Conservation (phyloP, 345 rosid species). For the Pelargonium nanum region DNA sequence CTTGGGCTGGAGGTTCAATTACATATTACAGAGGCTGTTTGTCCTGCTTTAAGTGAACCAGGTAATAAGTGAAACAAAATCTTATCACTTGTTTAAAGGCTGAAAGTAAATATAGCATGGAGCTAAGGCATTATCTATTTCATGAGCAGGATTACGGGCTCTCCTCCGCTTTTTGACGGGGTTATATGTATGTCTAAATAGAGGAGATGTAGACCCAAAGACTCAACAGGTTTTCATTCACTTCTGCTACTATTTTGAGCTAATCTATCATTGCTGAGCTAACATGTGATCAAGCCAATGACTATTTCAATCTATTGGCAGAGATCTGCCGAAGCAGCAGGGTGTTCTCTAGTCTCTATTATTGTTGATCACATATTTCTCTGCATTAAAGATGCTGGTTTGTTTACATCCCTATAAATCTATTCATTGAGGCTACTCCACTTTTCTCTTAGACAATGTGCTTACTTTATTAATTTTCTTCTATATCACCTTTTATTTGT, state of each 20-base stretch:
- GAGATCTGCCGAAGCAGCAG: constrained; percentile 88
- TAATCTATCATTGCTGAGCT: not conserved
- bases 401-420: constrained; percentile 20
- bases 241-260: not conserved
- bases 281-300: not conserved
- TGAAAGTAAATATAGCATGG: not conserved
- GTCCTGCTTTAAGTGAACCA: constrained; percentile 98
- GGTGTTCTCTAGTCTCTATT: constrained; percentile 74
- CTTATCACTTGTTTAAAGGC: not conserved
- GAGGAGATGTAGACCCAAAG: constrained; percentile 86
- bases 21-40: constrained; percentile 89
- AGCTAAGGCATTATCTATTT: constrained; percentile 5
- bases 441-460: not conserved
- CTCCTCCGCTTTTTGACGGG: constrained; percentile 94
- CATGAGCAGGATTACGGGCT: constrained; percentile 79
- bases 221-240: constrained; percentile 60
- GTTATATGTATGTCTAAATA: constrained; percentile 77
- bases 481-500: not conserved
- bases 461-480: not conserved
- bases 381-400: constrained; percentile 90
- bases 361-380: constrained; percentile 96
- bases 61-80: constrained; percentile 29
- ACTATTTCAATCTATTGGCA: constrained; percentile 12
- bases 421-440: not conserved
- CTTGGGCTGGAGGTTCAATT: constrained; percentile 97